Conservation (phyloP, 2,329 filamentous ascomycete species). For the Beauveria sp. region DNA sequence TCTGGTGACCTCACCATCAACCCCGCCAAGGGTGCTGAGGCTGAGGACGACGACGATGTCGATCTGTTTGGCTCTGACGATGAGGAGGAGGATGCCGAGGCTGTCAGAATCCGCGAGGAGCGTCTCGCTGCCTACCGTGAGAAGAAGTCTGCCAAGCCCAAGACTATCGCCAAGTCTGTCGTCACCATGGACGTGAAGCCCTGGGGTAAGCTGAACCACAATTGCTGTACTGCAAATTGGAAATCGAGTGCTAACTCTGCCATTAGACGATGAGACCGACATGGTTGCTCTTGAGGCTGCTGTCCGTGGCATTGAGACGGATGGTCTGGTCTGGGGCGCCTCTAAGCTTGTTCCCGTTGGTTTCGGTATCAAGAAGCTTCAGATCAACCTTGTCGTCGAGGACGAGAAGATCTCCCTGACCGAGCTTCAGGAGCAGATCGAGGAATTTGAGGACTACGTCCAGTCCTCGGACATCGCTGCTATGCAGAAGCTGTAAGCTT, state of each 20-base stretch:
- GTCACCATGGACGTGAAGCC: slow-evolving; percentile 97
- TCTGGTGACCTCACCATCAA: slow-evolving; percentile 68
- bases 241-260: slow-evolving; percentile 17
- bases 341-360: slow-evolving; percentile 85
- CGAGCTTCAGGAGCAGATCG: slow-evolving; percentile 80
- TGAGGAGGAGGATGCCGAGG: slow-evolving; percentile 90
- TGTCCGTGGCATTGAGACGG: slow-evolving; percentile 79
- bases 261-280: slow-evolving; percentile 81
- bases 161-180: slow-evolving; percentile 90
- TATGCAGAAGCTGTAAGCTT: slow-evolving; percentile 18
- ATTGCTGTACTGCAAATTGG: background rate
- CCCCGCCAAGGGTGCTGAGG: slow-evolving; percentile 70
- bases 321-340: slow-evolving; percentile 92
- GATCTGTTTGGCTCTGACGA: slow-evolving; percentile 91
- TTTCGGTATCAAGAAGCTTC: slow-evolving; percentile 98
- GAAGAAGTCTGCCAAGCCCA: slow-evolving; percentile 93
- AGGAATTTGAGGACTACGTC: slow-evolving; percentile 83
- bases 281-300: slow-evolving; percentile 73
- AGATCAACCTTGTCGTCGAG: slow-evolving; percentile 96
- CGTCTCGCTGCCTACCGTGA: slow-evolving; percentile 88
- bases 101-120: slow-evolving; percentile 75
- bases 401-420: slow-evolving; percentile 89
- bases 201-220: slow-evolving; percentile 66
- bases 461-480: slow-evolving; percentile 42
- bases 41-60: slow-evolving; percentile 73